Percentiles rank a stretch among this genome's conserved stretches.
Evolutionary conservation across 805 yeast species (phyloP).

Genomic region (Saccharomycopsis fodiens): DNA sequence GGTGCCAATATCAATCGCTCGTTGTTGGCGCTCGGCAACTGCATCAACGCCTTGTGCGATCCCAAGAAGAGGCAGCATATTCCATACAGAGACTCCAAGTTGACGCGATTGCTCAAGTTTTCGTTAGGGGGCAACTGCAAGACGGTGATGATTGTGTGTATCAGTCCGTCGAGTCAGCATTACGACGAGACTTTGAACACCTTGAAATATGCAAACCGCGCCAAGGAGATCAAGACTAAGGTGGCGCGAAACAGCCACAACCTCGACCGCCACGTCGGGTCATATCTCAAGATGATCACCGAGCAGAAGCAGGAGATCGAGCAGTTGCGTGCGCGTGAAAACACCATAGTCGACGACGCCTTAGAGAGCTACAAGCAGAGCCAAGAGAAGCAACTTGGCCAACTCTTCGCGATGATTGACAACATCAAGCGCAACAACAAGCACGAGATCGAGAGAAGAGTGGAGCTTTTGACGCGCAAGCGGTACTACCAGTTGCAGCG

Average conservation of each 20-base stretch:
- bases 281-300: slow-evolving; percentile 75
- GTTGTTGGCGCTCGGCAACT: slow-evolving; percentile 81
- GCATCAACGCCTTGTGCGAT: slow-evolving; percentile 87
- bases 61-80: slow-evolving; percentile 60
- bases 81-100: slow-evolving; percentile 86
- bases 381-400: slow-evolving; percentile 33
- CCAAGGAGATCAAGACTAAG: slow-evolving; percentile 83
- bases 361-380: slow-evolving; percentile 29
- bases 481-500: slow-evolving; percentile 36
- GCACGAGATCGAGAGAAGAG: slow-evolving; percentile 25
- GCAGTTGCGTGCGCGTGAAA: slow-evolving; percentile 52
- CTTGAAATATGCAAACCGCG: slow-evolving; percentile 83
- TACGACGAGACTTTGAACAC: slow-evolving; percentile 93
- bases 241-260: slow-evolving; percentile 65
- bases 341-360: slow-evolving; percentile 32
- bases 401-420: slow-evolving; percentile 36
- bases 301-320: slow-evolving; percentile 73
- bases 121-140: slow-evolving; percentile 92
- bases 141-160: slow-evolving; percentile 93
- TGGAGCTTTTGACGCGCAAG: slow-evolving; percentile 32
- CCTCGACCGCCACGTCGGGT: slow-evolving; percentile 75
- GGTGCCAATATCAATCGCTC: slow-evolving; percentile 94
- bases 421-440: slow-evolving; percentile 26
- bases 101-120: slow-evolving; percentile 79
- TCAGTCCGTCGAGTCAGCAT: slow-evolving; percentile 79